Base-by-base conservation (phyloP, 305 asterid species). In the Fraxinus greggii region DNA sequence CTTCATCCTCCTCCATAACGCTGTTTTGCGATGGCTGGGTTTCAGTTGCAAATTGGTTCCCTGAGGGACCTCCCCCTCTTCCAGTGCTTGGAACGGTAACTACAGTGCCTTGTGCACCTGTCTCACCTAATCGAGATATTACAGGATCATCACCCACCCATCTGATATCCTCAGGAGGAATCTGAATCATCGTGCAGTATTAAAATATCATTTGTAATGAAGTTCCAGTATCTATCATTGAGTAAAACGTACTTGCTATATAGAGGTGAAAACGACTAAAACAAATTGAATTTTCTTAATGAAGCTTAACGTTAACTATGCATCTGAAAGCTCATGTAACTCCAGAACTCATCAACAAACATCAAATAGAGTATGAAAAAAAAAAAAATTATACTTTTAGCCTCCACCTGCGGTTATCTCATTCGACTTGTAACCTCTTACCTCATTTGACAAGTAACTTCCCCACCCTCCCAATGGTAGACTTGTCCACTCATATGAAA, bases 101-200 rank as follows among this genome's bases (percentile, higher is more conserved):
- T 35, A 83, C 83, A 86, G 77, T 26, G 38, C 83, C 83, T 83
- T 74, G 86, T 63, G 81, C 84, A 77, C 82, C 77, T 83, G 45
- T 69, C 80, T 87, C 95, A 61, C 86, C 93, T 35, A 59, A 86
- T 80, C 85, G 95, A 81, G 92, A 84, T 84, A 88, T 80, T 73
- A 88, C 94, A 23, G 98, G 98, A 79, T 93, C 95, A 77, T 89
- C 95, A 82, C 95, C 97, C 81, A 93, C 85, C 98, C 98, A 97
- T 82, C 92, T 91, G 74, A 97, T 92, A 87, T 95, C 97, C 88
- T 90, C 94, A 23, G 90, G 91, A 63, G 89, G 92, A 83, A 97
- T 88, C 99, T 95, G 92, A 72, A 72, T 72, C 42, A 32, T 72
- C 12, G 45, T n/a, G 7, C 45, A 72, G 35, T 81, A 86, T 86